Evolutionary conservation across 2,329 filamentous ascomycete species (phyloP).

Genomic region (Cytospora mali): DNA sequence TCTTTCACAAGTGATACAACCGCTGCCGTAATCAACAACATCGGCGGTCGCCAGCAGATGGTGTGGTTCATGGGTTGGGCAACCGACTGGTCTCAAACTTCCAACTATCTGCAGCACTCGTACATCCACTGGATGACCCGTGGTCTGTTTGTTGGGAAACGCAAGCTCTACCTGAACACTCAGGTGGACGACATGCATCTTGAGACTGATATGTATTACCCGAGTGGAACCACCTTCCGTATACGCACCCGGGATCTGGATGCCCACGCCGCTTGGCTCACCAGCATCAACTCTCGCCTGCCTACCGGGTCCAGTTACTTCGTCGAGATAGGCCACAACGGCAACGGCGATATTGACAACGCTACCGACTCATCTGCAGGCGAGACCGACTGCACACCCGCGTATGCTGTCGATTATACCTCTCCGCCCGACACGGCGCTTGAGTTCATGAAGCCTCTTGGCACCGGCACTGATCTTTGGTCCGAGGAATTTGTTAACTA

Average conservation of each 20-base stretch:
- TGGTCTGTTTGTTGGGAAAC: conserved; percentile 59
- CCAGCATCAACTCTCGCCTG: conserved; percentile 48
- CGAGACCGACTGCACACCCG: conserved; percentile 43
- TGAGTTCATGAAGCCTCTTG: conserved; percentile 50
- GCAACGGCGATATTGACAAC: conserved; percentile 51
- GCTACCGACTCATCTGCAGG: conserved; percentile 53
- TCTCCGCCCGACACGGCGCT: conserved; percentile 48
- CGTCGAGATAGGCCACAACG: conserved; percentile 58
- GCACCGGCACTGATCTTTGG: conserved; percentile 54
- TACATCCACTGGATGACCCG: conserved; percentile 66
- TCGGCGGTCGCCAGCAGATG: conserved; percentile 61
- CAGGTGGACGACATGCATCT: conserved; percentile 68
- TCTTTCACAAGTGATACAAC: conserved; percentile 43
- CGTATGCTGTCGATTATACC: conserved; percentile 46
- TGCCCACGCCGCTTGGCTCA: conserved; percentile 48
- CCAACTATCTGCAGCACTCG: conserved; percentile 62
- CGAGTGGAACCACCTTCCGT: conserved; percentile 52
- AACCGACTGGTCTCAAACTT: conserved; percentile 48
- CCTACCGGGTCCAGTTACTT: conserved; percentile 54
- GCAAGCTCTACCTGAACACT: conserved; percentile 56
- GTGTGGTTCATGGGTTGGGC: conserved; percentile 60
- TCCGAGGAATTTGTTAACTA: conserved; percentile 54
- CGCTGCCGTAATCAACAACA: conserved; percentile 63
- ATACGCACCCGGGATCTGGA: conserved; percentile 50
- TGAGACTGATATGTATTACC: conserved; percentile 51